Evolutionary conservation across 2,329 filamentous ascomycete species (phyloP).

Genomic region (Trichophyton schoenleinii): DNA sequence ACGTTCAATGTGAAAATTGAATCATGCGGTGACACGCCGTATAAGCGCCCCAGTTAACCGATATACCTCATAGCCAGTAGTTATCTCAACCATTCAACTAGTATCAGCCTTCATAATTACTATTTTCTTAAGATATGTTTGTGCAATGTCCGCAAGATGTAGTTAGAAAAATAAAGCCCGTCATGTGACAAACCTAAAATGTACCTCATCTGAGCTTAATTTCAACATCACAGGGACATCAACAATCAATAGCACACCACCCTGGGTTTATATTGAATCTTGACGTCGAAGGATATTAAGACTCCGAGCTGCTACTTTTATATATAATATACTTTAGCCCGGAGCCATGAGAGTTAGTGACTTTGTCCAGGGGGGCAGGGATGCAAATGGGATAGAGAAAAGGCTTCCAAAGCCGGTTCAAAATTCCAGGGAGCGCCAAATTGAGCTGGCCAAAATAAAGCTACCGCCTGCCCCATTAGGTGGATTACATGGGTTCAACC

Average conservation of each 20-base stretch:
- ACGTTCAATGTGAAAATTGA: too few relatives aligned
- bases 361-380: slow-evolving; percentile 23
- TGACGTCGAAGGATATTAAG: not conserved
- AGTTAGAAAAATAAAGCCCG: too few relatives aligned
- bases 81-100: too few relatives aligned
- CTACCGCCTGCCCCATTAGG: slow-evolving; percentile 17
- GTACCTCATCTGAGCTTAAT: not conserved
- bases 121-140: too few relatives aligned
- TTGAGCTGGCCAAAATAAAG: slow-evolving; percentile 25
- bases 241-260: too few relatives aligned
- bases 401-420: slow-evolving; percentile 17
- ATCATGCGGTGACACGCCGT: too few relatives aligned
- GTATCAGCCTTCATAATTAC: too few relatives aligned
- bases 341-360: slow-evolving; percentile 30
- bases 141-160: too few relatives aligned
- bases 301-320: too few relatives aligned
- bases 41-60: too few relatives aligned
- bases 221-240: not conserved
- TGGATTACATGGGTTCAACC: not conserved
- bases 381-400: slow-evolving; percentile 2
- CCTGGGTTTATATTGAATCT: not conserved
- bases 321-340: not conserved
- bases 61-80: too few relatives aligned
- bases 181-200: not conserved
- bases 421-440: slow-evolving; percentile 23